These are phyloP conservation scores for Arctium lappa DNA, from an alignment of 129 eudicot genomes.

Conservation along the genomic window DNA sequence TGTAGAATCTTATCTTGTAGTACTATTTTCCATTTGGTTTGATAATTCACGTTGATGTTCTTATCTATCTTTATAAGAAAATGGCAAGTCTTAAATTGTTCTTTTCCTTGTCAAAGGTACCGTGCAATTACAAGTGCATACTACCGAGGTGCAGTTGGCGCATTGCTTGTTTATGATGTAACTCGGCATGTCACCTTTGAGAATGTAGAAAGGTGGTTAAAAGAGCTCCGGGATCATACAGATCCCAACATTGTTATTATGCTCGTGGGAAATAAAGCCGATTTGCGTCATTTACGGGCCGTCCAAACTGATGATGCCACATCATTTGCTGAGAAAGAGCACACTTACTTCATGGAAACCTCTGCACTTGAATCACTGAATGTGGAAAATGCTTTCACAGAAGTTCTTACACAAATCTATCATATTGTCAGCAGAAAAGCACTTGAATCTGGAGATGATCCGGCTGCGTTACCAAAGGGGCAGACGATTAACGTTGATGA, in stretches of 20 bases:
- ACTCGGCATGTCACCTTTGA: slow-evolving; percentile 76
- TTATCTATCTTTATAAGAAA: not conserved
- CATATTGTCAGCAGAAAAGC: slow-evolving; percentile 67
- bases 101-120: slow-evolving; percentile 31
- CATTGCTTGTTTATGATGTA: slow-evolving; percentile 64
- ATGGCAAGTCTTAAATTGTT: not conserved
- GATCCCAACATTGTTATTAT: slow-evolving; percentile 66
- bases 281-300: slow-evolving; percentile 68
- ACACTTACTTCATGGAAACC: slow-evolving; percentile 68
- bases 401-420: slow-evolving; percentile 64
- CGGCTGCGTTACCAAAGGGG: slow-evolving; percentile 64
- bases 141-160: slow-evolving; percentile 78
- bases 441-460: slow-evolving; percentile 55
- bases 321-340: slow-evolving; percentile 59
- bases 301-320: slow-evolving; percentile 62
- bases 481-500: slow-evolving; percentile 70
- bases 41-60: not conserved
- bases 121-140: slow-evolving; percentile 82
- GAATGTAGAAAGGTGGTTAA: slow-evolving; percentile 69
- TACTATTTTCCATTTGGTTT: not conserved
- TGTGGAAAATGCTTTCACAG: slow-evolving; percentile 68
- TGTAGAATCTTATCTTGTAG: too few relatives aligned
- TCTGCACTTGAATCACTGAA: slow-evolving; percentile 72
- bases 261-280: slow-evolving; percentile 78
- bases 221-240: slow-evolving; percentile 73